Conservation (phyloP, 805 yeast genomes). For the Candida maesae region DNA sequence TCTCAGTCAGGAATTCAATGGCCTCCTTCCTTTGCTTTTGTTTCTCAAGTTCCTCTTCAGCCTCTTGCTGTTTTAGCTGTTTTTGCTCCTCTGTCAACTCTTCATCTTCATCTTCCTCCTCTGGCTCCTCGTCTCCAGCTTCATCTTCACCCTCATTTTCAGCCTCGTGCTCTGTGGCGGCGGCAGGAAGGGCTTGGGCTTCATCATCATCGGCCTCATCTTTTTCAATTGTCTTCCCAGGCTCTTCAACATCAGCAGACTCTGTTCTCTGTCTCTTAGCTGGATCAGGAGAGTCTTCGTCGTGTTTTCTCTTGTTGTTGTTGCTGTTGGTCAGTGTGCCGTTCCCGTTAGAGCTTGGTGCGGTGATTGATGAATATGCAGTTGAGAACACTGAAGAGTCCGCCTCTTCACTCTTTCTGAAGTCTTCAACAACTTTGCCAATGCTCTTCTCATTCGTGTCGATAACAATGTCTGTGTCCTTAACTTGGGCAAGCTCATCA, state of each 20-base stretch:
- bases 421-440: slow-evolving; percentile 19
- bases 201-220: slow-evolving; percentile 23
- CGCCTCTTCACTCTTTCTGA: slow-evolving; percentile 14
- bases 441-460: slow-evolving; percentile 24
- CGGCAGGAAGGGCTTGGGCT: slow-evolving; percentile 3
- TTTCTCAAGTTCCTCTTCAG: slow-evolving; percentile 23
- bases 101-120: slow-evolving; percentile 23
- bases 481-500: slow-evolving; percentile 18
- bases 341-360: neutral
- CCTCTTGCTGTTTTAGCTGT: slow-evolving; percentile 19
- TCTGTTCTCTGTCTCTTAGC: slow-evolving; percentile 19
- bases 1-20: slow-evolving; percentile 65
- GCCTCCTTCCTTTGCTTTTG: slow-evolving; percentile 56
- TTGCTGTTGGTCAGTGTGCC: neutral
- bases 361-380: slow-evolving; percentile 1
- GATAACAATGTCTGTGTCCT: slow-evolving; percentile 22
- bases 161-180: slow-evolving; percentile 8
- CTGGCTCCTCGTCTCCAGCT: slow-evolving; percentile 22
- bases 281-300: slow-evolving; percentile 3
- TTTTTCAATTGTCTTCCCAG: slow-evolving; percentile 9
- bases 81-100: slow-evolving; percentile 25
- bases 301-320: slow-evolving; percentile 13
- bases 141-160: slow-evolving; percentile 15
- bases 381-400: slow-evolving; percentile 1
- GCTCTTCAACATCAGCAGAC: neutral